Evolutionary conservation across 768 basidiomycete species (phyloP).

Genomic region (Crepidotus variabilis): DNA sequence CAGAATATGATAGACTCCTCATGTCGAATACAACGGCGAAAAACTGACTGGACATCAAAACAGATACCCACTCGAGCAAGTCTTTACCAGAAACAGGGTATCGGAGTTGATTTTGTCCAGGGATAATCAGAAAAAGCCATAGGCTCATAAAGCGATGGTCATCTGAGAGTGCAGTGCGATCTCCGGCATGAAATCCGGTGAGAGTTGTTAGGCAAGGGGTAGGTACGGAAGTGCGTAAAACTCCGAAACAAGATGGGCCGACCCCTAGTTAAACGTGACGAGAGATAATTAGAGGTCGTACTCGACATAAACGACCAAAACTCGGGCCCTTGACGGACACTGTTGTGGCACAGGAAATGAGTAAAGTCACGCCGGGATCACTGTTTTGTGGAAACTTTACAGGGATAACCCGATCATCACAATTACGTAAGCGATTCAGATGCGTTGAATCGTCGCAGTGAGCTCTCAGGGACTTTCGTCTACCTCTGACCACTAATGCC

Average conservation of each 20-base stretch:
- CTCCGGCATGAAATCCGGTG: background rate
- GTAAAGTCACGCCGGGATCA: background rate
- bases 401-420: background rate
- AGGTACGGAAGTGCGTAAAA: background rate
- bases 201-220: background rate
- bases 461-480: background rate
- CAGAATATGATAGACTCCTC: background rate
- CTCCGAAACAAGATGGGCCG: background rate
- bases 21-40: background rate
- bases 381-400: background rate
- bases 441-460: background rate
- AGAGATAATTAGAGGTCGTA: background rate
- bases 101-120: background rate
- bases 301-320: background rate
- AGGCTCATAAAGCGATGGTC: background rate
- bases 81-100: background rate
- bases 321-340: background rate
- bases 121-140: background rate
- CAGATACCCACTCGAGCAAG: background rate
- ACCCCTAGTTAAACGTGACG: background rate
- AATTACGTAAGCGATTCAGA: constrained; percentile 9
- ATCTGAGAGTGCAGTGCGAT: background rate
- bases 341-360: background rate
- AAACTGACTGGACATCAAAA: background rate
- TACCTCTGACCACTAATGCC: constrained; percentile 12